Percentiles rank a stretch among this genome's conserved stretches.
Evolutionary conservation across 495 filamentous ascomycete species (phyloP).

Genomic region (Penicillium crystallinum): DNA sequence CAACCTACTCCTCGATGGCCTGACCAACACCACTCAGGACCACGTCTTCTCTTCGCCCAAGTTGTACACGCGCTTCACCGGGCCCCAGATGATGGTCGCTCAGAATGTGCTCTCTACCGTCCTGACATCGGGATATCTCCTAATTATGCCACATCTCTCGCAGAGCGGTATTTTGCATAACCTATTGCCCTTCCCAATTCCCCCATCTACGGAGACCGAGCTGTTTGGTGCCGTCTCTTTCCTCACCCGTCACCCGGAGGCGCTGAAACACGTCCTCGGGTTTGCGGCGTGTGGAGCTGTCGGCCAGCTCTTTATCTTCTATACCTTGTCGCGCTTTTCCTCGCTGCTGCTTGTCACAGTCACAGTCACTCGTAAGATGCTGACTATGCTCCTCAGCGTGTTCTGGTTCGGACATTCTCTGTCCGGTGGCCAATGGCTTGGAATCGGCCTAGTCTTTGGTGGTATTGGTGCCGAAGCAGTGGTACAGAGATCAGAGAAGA

Average conservation of each 20-base stretch:
- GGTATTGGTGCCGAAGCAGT: conserved; percentile 87
- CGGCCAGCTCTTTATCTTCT: conserved; percentile 97
- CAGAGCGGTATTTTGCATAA: conserved; percentile 59
- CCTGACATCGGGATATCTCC: conserved; percentile 68
- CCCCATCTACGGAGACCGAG: conserved; percentile 56
- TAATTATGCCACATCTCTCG: conserved; percentile 72
- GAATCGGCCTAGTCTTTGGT: conserved; percentile 88
- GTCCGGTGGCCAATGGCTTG: conserved; percentile 81
- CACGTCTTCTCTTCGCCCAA: conserved; percentile 70
- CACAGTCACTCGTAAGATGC: conserved; percentile 96
- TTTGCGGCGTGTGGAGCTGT: conserved; percentile 92
- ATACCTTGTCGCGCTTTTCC: conserved; percentile 87
- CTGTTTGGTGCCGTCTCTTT: conserved; percentile 74
- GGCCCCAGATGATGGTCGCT: conserved; percentile 99
- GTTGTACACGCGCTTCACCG: conserved; percentile 65
- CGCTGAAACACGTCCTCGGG: conserved; percentile 77
- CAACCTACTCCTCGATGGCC: conserved; percentile 90
- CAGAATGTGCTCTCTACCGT: conserved; percentile 79
- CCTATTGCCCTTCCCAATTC: conserved; percentile 57
- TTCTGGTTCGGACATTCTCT: conserved; percentile 89
- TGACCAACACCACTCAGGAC: conserved; percentile 96
- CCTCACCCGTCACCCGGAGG: conserved; percentile 67
- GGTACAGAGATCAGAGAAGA: conserved; percentile 78
- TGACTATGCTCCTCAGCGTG: conserved; percentile 96
- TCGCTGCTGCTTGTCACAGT: conserved; percentile 91